phyloP scores from a whole-genome alignment of 2,329 filamentous ascomycete genomes.

The Lecanicillium sp. region DNA sequence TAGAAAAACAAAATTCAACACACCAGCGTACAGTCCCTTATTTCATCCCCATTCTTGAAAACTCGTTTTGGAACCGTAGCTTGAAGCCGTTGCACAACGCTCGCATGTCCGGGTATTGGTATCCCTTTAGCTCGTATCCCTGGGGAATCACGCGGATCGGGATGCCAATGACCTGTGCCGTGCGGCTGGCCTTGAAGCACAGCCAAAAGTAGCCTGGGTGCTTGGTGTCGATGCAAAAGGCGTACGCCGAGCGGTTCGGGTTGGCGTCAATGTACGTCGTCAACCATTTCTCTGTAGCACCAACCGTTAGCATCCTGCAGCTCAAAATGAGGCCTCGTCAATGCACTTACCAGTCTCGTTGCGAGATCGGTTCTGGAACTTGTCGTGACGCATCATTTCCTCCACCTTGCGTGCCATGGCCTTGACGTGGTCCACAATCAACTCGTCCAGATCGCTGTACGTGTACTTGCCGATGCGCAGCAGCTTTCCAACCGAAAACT shows the following conservation, averaged over 20 bases:
- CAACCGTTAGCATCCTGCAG: slow-evolving; percentile 13
- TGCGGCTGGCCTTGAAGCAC: slow-evolving; percentile 86
- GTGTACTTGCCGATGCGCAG: slow-evolving; percentile 83
- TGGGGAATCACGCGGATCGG: slow-evolving; percentile 86
- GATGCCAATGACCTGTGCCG: slow-evolving; percentile 68
- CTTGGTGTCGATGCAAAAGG: slow-evolving; percentile 89
- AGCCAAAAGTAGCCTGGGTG: slow-evolving; percentile 92
- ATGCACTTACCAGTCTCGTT: slow-evolving; percentile 70
- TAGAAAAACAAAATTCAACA: slow-evolving; percentile 5
- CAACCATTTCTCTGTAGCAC: slow-evolving; percentile 75
- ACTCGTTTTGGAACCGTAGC: slow-evolving; percentile 60
- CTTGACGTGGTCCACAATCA: slow-evolving; percentile 96
- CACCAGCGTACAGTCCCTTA: slow-evolving; percentile 16
- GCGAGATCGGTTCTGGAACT: slow-evolving; percentile 77
- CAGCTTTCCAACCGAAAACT: slow-evolving; percentile 84
- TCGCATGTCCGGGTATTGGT: slow-evolving; percentile 88
- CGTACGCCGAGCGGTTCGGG: slow-evolving; percentile 85
- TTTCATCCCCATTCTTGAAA: slow-evolving; percentile 50
- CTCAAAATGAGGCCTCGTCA: no score
- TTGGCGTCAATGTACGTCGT: slow-evolving; percentile 95
- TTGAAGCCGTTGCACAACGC: slow-evolving; percentile 97
- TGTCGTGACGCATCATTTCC: slow-evolving; percentile 90
- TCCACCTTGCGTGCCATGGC: slow-evolving; percentile 97
- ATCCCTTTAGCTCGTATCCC: slow-evolving; percentile 83
- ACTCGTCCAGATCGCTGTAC: slow-evolving; percentile 91